These are phyloP conservation scores for Escallonia herrerae DNA, from an alignment of 129 eudicot genomes.

Conservation along the genomic window DNA sequence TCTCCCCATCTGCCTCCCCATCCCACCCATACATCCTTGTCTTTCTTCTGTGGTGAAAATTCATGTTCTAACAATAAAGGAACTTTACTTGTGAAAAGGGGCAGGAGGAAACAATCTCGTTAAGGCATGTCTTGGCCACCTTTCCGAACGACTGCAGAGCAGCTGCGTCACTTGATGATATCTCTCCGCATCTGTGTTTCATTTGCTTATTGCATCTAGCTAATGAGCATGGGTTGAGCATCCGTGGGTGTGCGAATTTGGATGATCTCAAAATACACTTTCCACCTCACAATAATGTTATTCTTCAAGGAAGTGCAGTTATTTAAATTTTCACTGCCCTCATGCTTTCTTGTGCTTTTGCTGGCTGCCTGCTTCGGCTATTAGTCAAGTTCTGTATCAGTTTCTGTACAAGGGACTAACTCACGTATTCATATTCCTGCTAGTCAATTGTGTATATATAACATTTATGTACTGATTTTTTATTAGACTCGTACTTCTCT, in stretches of 20 bases:
- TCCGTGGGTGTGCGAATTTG: slow-evolving; percentile 39
- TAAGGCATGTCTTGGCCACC: slow-evolving; percentile 43
- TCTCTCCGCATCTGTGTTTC: slow-evolving; percentile 71
- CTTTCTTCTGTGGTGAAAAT: neutral
- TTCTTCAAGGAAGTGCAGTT: neutral
- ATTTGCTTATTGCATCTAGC: slow-evolving; percentile 72
- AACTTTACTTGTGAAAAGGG: slow-evolving; percentile 6
- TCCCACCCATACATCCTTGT: neutral
- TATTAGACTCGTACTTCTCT: too few relatives aligned
- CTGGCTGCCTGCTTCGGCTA: too few relatives aligned
- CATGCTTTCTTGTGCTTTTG: neutral
- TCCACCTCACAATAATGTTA: slow-evolving; percentile 10
- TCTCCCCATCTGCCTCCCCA: too few relatives aligned
- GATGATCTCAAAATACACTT: slow-evolving; percentile 56
- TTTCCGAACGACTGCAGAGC: slow-evolving; percentile 36
- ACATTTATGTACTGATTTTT: too few relatives aligned
- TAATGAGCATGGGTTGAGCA: slow-evolving; percentile 61
- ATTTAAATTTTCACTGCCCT: neutral
- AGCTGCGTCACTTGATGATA: slow-evolving; percentile 45
- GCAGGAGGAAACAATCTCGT: slow-evolving; percentile 51
- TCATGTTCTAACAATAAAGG: neutral
- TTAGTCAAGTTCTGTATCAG: too few relatives aligned
- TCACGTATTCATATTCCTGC: too few relatives aligned
- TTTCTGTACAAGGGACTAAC: too few relatives aligned
- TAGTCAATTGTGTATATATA: too few relatives aligned